Percentiles rank a stretch among this genome's conserved stretches.
These are phyloP conservation scores for Stentor coeruleus DNA, from an alignment of 73 alveolate species.

Conservation along the genomic window DNA sequence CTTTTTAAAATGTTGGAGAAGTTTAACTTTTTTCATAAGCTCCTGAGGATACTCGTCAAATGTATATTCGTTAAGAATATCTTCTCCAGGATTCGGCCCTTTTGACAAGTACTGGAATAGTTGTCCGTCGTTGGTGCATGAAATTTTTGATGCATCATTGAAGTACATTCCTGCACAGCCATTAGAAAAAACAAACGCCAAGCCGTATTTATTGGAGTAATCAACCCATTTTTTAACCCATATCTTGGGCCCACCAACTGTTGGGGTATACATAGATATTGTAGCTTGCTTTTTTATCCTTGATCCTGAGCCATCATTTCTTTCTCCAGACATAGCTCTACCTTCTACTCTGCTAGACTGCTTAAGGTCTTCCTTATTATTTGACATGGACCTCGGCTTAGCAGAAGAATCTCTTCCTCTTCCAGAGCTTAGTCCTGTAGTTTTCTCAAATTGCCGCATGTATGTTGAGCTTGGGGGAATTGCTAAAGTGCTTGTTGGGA, in stretches of 20 bases:
- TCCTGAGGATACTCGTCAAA: constrained; percentile 78
- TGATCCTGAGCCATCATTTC: neutral
- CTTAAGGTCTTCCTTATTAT: neutral
- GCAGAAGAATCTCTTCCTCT: neutral
- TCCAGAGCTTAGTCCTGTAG: no score
- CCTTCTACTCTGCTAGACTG: neutral
- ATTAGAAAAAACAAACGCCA: neutral
- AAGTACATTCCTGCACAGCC: neutral
- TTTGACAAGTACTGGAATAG: constrained; percentile 45
- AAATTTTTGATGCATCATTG: constrained; percentile 42
- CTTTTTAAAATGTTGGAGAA: constrained; percentile 72
- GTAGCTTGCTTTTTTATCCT: neutral
- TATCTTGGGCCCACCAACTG: neutral
- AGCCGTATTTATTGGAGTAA: neutral
- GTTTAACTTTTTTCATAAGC: constrained; percentile 82
- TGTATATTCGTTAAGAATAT: constrained; percentile 43
- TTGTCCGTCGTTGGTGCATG: constrained; percentile 13
- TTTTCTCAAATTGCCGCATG: constrained; percentile 43
- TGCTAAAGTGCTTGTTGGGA: constrained; percentile 76
- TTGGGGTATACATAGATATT: neutral
- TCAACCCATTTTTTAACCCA: neutral
- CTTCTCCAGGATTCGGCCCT: constrained; percentile 50
- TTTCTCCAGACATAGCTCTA: neutral
- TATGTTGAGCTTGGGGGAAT: constrained; percentile 70
- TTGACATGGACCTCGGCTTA: neutral